Percentiles rank a stretch among this genome's conserved stretches.
Conservation (phyloP, 2,329 filamentous ascomycete species). For the Aspergillus versicolor region DNA sequence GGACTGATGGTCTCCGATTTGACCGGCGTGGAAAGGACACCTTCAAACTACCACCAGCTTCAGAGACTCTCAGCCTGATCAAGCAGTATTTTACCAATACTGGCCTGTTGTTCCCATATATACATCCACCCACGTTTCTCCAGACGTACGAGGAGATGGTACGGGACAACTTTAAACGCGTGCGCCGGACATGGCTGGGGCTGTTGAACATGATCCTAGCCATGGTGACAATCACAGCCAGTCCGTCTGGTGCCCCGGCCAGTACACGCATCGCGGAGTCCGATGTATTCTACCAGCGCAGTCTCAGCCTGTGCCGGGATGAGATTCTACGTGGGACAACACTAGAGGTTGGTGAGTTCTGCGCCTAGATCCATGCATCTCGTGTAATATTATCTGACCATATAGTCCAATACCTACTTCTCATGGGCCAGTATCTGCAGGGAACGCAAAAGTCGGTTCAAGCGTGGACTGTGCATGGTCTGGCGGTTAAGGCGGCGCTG, state of each 20-base stretch:
- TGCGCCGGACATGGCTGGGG: conserved; percentile 32
- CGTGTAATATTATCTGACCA: too few relatives aligned
- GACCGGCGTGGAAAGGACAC: not conserved
- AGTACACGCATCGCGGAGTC: too few relatives aligned
- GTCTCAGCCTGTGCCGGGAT: not conserved
- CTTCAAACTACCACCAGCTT: conserved; percentile 15
- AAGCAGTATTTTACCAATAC: conserved; percentile 25
- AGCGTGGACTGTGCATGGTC: conserved; percentile 55
- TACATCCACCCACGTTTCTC: conserved; percentile 18
- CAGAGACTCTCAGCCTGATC: conserved; percentile 19
- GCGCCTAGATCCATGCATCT: too few relatives aligned
- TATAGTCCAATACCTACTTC: conserved; percentile 47
- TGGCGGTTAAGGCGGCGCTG: conserved; percentile 33
- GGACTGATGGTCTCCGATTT: too few relatives aligned
- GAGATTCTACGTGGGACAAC: not conserved
- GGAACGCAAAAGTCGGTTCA: conserved; percentile 55
- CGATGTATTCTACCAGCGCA: not conserved
- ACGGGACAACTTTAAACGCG: conserved; percentile 18
- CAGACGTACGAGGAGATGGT: conserved; percentile 24
- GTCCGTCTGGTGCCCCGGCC: not conserved
- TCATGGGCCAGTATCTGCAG: conserved; percentile 54
- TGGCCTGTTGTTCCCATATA: conserved; percentile 27
- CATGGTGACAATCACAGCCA: conserved; percentile 17
- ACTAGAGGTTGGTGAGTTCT: not conserved
- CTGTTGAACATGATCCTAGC: conserved; percentile 32